phyloP scores from a whole-genome alignment of 352 stramenopile species.

The Globisporangium nagaii region DNA sequence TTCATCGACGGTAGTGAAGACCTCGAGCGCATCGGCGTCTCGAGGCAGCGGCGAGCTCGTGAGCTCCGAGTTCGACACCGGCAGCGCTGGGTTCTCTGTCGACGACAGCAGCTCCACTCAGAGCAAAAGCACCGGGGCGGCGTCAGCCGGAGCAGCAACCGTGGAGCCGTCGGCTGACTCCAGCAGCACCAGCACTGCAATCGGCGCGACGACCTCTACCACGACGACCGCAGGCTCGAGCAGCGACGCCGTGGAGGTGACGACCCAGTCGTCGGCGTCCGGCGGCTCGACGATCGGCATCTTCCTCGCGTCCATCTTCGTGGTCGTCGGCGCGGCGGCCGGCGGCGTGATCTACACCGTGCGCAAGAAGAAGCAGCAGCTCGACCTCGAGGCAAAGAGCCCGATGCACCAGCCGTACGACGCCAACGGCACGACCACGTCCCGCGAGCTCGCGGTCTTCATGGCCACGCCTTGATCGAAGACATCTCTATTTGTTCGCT shows the following conservation, averaged over 20 bases:
- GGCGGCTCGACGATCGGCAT: slow-evolving; percentile 9
- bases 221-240: slow-evolving; percentile 13
- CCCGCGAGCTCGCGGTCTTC: slow-evolving; percentile 26
- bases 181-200: neutral
- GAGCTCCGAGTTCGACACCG: neutral
- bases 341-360: slow-evolving; percentile 31
- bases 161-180: slow-evolving; percentile 13
- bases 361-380: slow-evolving; percentile 50
- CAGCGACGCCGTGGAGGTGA: slow-evolving; percentile 26
- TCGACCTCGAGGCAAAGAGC: slow-evolving; percentile 27
- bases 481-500: no score
- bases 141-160: slow-evolving; percentile 16
- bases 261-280: slow-evolving; percentile 35
- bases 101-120: neutral
- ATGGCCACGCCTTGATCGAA: slow-evolving; percentile 25
- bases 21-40: slow-evolving; percentile 8
- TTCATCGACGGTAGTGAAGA: slow-evolving; percentile 19
- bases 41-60: neutral
- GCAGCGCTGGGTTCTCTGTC: neutral
- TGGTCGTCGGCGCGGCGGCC: slow-evolving; percentile 19
- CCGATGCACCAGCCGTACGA: slow-evolving; percentile 11
- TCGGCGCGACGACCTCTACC: neutral
- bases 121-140: neutral
- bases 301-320: slow-evolving; percentile 12
- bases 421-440: neutral